These are phyloP conservation scores for Globisporangium polare DNA, from an alignment of 352 stramenopile genomes.

Conservation along the genomic window DNA sequence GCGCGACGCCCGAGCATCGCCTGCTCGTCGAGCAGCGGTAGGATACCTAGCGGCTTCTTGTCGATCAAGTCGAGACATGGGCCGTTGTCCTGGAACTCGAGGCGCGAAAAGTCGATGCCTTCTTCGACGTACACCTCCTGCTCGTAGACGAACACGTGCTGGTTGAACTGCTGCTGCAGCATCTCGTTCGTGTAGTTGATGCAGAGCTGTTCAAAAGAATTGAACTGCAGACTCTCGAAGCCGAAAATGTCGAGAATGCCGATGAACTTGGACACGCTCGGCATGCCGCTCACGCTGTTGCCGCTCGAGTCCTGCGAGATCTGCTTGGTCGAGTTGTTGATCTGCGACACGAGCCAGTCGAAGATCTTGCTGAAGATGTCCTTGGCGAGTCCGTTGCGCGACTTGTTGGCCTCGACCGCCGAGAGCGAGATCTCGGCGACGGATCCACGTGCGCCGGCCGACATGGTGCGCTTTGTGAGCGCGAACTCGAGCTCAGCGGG, in stretches of 20 bases:
- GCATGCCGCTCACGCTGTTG: slow-evolving; percentile 15
- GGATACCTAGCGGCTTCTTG: slow-evolving; percentile 90
- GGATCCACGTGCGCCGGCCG: slow-evolving; percentile 73
- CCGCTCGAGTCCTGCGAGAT: slow-evolving; percentile 27
- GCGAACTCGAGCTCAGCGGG: slow-evolving; percentile 81
- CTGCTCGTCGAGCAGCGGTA: slow-evolving; percentile 96
- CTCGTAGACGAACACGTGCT: slow-evolving; percentile 97
- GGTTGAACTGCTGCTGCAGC: slow-evolving; percentile 94
- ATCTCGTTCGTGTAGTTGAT: slow-evolving; percentile 98
- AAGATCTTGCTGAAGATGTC: slow-evolving; percentile 97
- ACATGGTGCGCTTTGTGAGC: slow-evolving; percentile 88
- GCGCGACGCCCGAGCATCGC: slow-evolving; percentile 89
- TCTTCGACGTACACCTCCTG: slow-evolving; percentile 97
- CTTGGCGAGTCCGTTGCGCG: slow-evolving; percentile 94
- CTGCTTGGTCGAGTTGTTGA: slow-evolving; percentile 90
- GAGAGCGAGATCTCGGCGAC: slow-evolving; percentile 86
- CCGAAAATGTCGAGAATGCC: slow-evolving; percentile 97
- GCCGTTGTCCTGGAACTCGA: slow-evolving; percentile 93
- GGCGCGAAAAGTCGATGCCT: slow-evolving; percentile 90
- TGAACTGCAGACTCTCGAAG: slow-evolving; percentile 93
- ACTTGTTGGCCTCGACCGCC: slow-evolving; percentile 78
- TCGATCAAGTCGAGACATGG: slow-evolving; percentile 92
- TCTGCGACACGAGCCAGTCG: slow-evolving; percentile 93
- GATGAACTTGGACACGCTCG: slow-evolving; percentile 79
- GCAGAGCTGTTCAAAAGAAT: slow-evolving; percentile 95